Percentiles rank a stretch among this genome's conserved stretches.
These are phyloP conservation scores for Colletotrichum acutatum DNA, from an alignment of 2,329 filamentous ascomycete genomes.

Conservation along the genomic window DNA sequence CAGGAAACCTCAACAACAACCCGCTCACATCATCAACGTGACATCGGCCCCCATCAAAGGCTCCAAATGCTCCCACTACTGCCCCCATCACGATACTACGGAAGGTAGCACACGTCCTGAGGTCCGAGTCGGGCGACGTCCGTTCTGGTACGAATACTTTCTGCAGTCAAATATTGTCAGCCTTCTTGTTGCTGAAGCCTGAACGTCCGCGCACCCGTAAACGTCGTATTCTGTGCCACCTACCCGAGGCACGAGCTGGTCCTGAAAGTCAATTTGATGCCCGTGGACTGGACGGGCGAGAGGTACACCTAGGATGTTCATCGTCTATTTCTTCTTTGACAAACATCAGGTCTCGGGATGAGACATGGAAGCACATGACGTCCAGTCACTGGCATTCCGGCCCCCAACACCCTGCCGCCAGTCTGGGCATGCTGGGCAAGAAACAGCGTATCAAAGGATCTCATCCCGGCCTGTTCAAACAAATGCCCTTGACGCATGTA, in stretches of 20 bases:
- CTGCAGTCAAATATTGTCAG: neutral
- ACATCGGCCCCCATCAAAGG: conserved; percentile 13
- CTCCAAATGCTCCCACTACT: neutral
- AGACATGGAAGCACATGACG: conserved; percentile 29
- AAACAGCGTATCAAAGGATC: neutral
- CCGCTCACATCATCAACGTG: conserved; percentile 21
- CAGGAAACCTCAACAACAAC: neutral
- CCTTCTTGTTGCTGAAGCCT: conserved; percentile 1
- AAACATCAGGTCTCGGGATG: conserved; percentile 21
- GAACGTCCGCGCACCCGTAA: conserved; percentile 14
- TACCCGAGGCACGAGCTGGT: neutral
- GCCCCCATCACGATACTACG: conserved; percentile 5
- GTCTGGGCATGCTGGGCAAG: conserved; percentile 1
- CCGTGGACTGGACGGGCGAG: neutral
- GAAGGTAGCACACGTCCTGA: conserved; percentile 21
- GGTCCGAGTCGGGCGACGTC: conserved; percentile 19
- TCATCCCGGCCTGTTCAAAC: neutral
- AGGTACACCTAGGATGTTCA: neutral
- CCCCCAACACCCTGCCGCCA: conserved; percentile 12
- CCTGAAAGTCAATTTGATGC: conserved; percentile 3
- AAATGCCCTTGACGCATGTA: conserved; percentile 4
- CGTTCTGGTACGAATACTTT: neutral
- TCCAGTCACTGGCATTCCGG: neutral
- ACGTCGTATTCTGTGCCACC: conserved; percentile 2
- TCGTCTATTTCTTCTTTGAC: conserved; percentile 15